Percentiles rank a stretch among this genome's conserved stretches.
These are phyloP conservation scores for Glycine latifolia DNA, from an alignment of 306 rosid species.

Conservation along the genomic window DNA sequence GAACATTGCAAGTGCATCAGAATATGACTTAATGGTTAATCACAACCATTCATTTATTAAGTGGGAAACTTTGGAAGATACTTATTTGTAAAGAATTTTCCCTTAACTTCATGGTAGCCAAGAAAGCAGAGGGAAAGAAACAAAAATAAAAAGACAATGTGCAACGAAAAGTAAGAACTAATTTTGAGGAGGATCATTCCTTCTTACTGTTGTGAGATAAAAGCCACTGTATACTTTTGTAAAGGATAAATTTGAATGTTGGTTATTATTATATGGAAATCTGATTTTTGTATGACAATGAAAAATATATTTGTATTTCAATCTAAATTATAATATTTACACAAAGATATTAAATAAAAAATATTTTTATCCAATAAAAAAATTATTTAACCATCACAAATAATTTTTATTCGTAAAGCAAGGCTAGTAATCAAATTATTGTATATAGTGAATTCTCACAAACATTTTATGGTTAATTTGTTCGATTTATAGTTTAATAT, in stretches of 20 bases:
- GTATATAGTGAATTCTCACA: too few species aligned
- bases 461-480: too few species aligned
- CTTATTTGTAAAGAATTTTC: conserved; percentile 43
- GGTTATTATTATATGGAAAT: not conserved
- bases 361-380: too few species aligned
- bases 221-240: not conserved
- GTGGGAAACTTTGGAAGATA: conserved; percentile 47
- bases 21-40: conserved; percentile 55
- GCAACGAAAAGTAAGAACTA: conserved; percentile 6
- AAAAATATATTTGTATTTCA: not conserved
- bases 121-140: not conserved
- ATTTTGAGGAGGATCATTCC: conserved; percentile 23
- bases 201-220: not conserved
- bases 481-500: too few species aligned
- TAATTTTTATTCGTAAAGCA: too few species aligned
- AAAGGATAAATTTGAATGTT: not conserved
- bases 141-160: conserved; percentile 11
- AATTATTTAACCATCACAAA: too few species aligned
- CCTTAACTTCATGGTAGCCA: conserved; percentile 45
- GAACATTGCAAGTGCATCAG: conserved; percentile 45
- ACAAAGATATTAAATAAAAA: not conserved
- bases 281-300: not conserved
- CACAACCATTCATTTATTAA: conserved; percentile 46
- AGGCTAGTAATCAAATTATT: too few species aligned
- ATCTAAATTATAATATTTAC: not conserved